Base-by-base conservation (phyloP, 2,329 filamentous ascomycete species). In the Neonectria magnoliae region DNA sequence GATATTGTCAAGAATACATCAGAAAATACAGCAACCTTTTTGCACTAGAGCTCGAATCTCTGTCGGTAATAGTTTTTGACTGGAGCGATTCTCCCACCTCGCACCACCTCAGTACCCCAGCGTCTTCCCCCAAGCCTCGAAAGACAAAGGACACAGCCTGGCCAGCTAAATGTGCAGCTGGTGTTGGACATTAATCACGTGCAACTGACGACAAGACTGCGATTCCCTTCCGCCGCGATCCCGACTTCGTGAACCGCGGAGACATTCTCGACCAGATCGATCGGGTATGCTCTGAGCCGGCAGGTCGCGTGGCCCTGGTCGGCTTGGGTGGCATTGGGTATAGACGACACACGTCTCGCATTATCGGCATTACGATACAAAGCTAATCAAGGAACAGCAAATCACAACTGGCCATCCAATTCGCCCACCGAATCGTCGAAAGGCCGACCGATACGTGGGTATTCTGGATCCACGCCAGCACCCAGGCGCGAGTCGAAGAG, bases 361-460 rank as follows among this genome's bases (percentile, higher is more conserved):
- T 29, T 29, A 2, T 33, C 1, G n/a, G n/a, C n/a, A 14, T 47
- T 27, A 14, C 16, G 1, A 13, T 3, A 5, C 22, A 4, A 1
- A 8, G 29, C n/a, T 25, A 2, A 7, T 44, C 42, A 4, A 51
- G 11, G 2, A 5, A 25, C 13, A 67, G 61, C 5, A 67, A 67
- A 62, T 67, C 61, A 9, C 60, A 61, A 16, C 18, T 67, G 14
- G 61, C 57, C 14, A 67, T 61, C 8, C 22, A 67, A 5, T 61
- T 51, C 31, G 64, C 64, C 7, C 29, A 67, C 29, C 50, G 20
- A 16, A 7, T 59, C 14, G 53, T 50, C 18, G 25, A 67, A 7
- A 16, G 9, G 3, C 27, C 44, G 13, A 42, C 48, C 2, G 13
- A 56, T 6, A 55, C 44, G 9, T 58, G 38, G 7, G 50, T 67